Conservation (phyloP, 495 filamentous ascomycete species). For the Pyronema omphalodes region DNA sequence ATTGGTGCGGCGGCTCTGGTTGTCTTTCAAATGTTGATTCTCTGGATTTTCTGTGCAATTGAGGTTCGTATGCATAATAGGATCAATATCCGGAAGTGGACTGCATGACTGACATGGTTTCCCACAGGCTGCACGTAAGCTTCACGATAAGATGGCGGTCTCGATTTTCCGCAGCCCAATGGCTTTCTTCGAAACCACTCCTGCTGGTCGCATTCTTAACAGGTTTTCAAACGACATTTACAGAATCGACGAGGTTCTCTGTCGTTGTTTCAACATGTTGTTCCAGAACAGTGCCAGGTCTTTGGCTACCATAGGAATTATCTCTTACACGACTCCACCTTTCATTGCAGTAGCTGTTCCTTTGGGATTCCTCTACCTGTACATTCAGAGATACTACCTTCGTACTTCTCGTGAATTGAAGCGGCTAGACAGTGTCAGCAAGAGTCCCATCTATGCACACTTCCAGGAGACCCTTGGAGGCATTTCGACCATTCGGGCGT, state of each 20-base stretch:
- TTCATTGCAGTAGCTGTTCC: conserved; percentile 71
- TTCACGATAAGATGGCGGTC: conserved; percentile 95
- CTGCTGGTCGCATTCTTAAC: conserved; percentile 91
- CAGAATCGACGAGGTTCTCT: conserved; percentile 84
- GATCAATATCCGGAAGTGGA: neutral
- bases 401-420: conserved; percentile 92
- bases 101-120: conserved; percentile 9
- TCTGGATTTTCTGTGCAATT: conserved; percentile 99
- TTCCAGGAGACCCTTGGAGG: conserved; percentile 96
- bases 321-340: conserved; percentile 58
- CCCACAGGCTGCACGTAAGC: conserved; percentile 65
- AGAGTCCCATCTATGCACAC: conserved; percentile 92
- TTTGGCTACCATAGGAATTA: conserved; percentile 69
- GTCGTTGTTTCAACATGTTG: conserved; percentile 80
- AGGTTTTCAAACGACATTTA: conserved; percentile 85
- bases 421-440: conserved; percentile 81
- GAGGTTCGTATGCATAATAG: conserved; percentile 39
- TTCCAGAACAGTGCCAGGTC: conserved; percentile 79
- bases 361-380: conserved; percentile 63
- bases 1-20: conserved; percentile 73
- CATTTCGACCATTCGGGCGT: conserved; percentile 93
- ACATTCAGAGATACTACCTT: conserved; percentile 93
- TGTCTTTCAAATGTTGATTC: conserved; percentile 78
- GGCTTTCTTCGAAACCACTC: conserved; percentile 97
- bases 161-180: conserved; percentile 97